Percentiles rank a stretch among this genome's conserved stretches.
phyloP scores from a whole-genome alignment of 1,139 yeast species.

The Saccharomycopsis hybrid region DNA sequence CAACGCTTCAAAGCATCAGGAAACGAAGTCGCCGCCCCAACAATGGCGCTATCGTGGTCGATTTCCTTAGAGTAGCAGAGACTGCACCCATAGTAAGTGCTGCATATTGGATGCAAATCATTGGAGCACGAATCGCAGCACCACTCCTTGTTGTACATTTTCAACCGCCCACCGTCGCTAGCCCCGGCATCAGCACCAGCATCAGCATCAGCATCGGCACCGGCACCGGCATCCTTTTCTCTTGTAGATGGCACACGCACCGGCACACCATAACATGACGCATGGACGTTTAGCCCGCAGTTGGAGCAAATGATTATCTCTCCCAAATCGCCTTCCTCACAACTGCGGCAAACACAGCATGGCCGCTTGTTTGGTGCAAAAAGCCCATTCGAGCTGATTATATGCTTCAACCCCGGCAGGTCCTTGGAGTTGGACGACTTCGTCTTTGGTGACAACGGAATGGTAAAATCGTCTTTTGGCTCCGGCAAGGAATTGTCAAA shows the following conservation, averaged over 20 bases:
- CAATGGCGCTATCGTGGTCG: conserved; percentile 39
- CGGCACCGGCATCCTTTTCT: not conserved
- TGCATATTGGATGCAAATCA: conserved; percentile 52
- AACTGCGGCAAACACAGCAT: conserved; percentile 54
- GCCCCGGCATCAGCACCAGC: too few relatives aligned
- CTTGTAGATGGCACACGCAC: not conserved
- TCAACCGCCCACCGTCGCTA: not conserved
- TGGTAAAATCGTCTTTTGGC: conserved; percentile 8
- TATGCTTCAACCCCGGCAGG: conserved; percentile 8
- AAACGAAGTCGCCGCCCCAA: conserved; percentile 36
- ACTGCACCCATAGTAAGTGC: conserved; percentile 57
- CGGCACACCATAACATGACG: conserved; percentile 57
- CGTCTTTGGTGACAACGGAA: conserved; percentile 11
- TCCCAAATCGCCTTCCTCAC: conserved; percentile 27
- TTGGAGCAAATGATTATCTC: conserved; percentile 50
- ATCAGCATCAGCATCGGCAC: too few relatives aligned
- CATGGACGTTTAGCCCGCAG: conserved; percentile 72
- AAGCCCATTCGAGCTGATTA: conserved; percentile 12
- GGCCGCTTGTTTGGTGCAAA: conserved; percentile 29
- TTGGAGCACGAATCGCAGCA: conserved; percentile 78
- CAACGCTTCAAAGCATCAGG: conserved; percentile 67
- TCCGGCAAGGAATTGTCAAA: conserved; percentile 11
- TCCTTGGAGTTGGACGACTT: conserved; percentile 12
- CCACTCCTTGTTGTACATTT: conserved; percentile 42
- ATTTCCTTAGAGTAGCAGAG: conserved; percentile 56